Evolutionary conservation across 257 asterid species (phyloP).

Genomic region (Knoxia roxburghii): DNA sequence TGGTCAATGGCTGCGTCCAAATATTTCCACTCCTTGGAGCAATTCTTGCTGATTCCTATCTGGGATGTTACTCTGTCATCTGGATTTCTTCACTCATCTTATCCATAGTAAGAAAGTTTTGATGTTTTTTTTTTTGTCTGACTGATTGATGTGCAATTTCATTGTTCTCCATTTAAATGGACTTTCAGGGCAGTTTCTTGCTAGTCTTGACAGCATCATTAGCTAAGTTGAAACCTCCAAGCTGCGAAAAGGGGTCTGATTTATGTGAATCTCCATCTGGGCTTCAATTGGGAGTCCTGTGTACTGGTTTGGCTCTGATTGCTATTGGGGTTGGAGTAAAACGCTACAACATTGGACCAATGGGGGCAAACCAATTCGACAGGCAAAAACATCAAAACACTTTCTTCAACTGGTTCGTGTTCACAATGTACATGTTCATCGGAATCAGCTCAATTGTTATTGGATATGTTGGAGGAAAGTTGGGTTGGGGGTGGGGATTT

Average conservation of each 20-base stretch:
- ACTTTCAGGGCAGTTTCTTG: conserved; percentile 25
- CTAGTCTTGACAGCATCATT: conserved; percentile 25
- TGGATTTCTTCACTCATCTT: conserved; percentile 26
- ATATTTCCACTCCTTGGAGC: conserved; percentile 30
- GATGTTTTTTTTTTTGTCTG: too few species aligned
- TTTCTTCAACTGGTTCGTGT: conserved; percentile 27
- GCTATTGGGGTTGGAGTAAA: conserved; percentile 61
- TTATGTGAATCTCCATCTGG: conserved; percentile 42
- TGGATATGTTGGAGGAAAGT: conserved; percentile 18
- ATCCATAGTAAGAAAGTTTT: conserved; percentile 26
- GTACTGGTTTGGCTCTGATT: conserved; percentile 42
- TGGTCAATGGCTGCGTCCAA: conserved; percentile 22
- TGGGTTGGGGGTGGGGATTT: conserved; percentile 21
- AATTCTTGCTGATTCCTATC: conserved; percentile 29
- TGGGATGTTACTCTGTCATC: conserved; percentile 25
- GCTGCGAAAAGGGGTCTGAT: conserved; percentile 26
- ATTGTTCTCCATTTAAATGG: not conserved
- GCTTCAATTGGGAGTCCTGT: conserved; percentile 39
- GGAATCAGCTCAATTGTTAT: conserved; percentile 13
- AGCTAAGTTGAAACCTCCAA: conserved; percentile 17
- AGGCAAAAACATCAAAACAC: conserved; percentile 11
- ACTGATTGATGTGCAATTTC: too few species aligned
- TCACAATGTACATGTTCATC: conserved; percentile 13
- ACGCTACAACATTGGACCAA: conserved; percentile 57
- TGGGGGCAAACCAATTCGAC: conserved; percentile 64